Conservation (phyloP, 2,329 filamentous ascomycete species). For the Cytospora paraplurivora region DNA sequence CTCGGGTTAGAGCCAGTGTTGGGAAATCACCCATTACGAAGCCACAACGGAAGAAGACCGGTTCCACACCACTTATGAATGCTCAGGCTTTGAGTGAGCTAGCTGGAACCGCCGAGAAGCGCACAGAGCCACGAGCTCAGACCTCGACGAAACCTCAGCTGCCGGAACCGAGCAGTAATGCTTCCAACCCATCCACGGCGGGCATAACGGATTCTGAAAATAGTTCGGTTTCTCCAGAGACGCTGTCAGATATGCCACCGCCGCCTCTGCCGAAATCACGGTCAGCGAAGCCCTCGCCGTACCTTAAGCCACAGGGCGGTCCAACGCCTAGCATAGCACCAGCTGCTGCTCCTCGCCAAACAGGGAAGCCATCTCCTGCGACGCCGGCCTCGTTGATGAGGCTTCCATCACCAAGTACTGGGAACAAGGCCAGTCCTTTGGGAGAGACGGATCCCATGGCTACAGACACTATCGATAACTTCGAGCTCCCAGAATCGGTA, state of each 20-base stretch:
- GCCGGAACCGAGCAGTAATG: slow-evolving; percentile 33
- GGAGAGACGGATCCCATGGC: slow-evolving; percentile 43
- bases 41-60: slow-evolving; percentile 58
- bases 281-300: slow-evolving; percentile 68
- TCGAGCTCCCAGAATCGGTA: slow-evolving; percentile 74
- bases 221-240: slow-evolving; percentile 65
- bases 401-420: slow-evolving; percentile 56
- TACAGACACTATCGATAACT: slow-evolving; percentile 57
- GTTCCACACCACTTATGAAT: slow-evolving; percentile 57
- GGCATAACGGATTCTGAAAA: slow-evolving; percentile 62
- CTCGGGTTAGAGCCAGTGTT: slow-evolving; percentile 55
- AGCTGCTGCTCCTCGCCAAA: slow-evolving; percentile 33
- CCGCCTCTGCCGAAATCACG: slow-evolving; percentile 67
- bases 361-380: slow-evolving; percentile 62
- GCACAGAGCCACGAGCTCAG: slow-evolving; percentile 45
- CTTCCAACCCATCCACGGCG: slow-evolving; percentile 41
- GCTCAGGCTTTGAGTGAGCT: slow-evolving; percentile 59
- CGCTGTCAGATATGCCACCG: slow-evolving; percentile 66
- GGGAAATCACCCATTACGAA: slow-evolving; percentile 75
- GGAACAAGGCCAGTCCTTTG: slow-evolving; percentile 49
- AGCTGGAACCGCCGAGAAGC: slow-evolving; percentile 36
- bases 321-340: slow-evolving; percentile 30
- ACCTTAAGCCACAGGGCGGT: slow-evolving; percentile 59
- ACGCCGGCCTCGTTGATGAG: slow-evolving; percentile 90
- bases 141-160: slow-evolving; percentile 42